phyloP scores from a whole-genome alignment of 2,329 filamentous ascomycete genomes.

The Penicillium digitatum region DNA sequence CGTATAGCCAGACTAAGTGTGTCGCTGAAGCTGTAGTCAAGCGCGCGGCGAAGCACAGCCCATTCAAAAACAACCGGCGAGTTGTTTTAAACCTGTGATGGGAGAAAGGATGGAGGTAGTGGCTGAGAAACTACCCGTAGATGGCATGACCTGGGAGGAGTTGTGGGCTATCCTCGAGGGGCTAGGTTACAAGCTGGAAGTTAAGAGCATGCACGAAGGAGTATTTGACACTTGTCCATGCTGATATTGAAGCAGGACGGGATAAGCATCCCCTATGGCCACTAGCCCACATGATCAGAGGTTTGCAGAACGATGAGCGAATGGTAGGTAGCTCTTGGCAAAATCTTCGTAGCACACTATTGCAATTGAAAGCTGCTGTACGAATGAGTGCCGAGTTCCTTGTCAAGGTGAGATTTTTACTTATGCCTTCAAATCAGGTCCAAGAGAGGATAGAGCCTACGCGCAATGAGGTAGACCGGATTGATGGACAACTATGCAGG shows the following conservation, averaged over 20 bases:
- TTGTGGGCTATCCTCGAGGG: slow-evolving; percentile 14
- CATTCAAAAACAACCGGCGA: neutral
- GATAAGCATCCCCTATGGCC: slow-evolving; percentile 1
- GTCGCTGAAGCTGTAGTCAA: neutral
- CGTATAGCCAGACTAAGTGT: neutral
- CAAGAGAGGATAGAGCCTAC: neutral
- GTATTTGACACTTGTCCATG: neutral
- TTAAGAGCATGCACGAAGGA: neutral
- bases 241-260: neutral
- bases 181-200: slow-evolving; percentile 6
- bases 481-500: too few relatives aligned
- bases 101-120: neutral
- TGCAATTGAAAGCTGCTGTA: slow-evolving; percentile 13
- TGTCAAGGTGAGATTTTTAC: slow-evolving; percentile 8
- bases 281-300: neutral
- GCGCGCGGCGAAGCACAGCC: neutral
- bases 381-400: slow-evolving; percentile 13
- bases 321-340: slow-evolving; percentile 4
- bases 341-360: slow-evolving; percentile 1
- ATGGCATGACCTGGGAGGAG: slow-evolving; percentile 13
- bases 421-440: neutral
- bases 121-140: neutral
- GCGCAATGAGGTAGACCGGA: neutral
- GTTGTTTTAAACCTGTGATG: neutral
- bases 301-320: neutral